Base-by-base conservation (phyloP, 352 stramenopile genomes). In the Pythium guiyangense region DNA sequence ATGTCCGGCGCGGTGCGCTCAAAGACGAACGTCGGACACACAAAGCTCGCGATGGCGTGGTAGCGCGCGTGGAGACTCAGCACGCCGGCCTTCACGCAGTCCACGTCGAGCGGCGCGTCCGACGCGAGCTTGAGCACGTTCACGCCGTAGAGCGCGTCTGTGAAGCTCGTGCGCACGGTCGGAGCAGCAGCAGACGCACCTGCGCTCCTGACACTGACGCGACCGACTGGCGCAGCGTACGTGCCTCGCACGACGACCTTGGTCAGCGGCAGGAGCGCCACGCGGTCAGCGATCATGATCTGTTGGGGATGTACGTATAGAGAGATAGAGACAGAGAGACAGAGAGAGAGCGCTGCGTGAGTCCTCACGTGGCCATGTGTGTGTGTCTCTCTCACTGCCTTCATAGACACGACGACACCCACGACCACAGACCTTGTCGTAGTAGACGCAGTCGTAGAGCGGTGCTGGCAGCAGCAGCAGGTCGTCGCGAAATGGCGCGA, bases 41-140 rank as follows among this genome's bases (percentile, higher is more conserved):
- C 22, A 31, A 55, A 55, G 50, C 50, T 55, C 50, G 50, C n/a
- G 14, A 18, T 46, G 4, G 37, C n/a, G 17, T n/a, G n/a, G n/a
- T n/a, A n/a, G n/a, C n/a, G n/a, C n/a, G n/a, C n/a, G n/a, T n/a
- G n/a, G n/a, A n/a, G 5, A 55, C 39, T n/a, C 50, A 55, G 6
- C n/a, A n/a, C n/a, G n/a, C n/a, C n/a, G n/a, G n/a, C n/a, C n/a
- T n/a, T n/a, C n/a, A n/a, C n/a, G n/a, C n/a, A n/a, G n/a, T 55
- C 50, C 5, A 45, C 35, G 17, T 55, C 50, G 31, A 55, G 18
- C n/a, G 43, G 43, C 35, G 35, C 22, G 14, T 12, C 35, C 20
- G 50, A 47, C n/a, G 31, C 35, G 20, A 55, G 44, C 34, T 46
- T 27, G 34, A 55, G 50, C 20, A 55, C 25, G 2, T 34, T 44